Evolutionary conservation across 2,329 filamentous ascomycete genomes (phyloP), one percentile per base, ranked within the genome.

Genomic region (Microdochium nivale): DNA sequence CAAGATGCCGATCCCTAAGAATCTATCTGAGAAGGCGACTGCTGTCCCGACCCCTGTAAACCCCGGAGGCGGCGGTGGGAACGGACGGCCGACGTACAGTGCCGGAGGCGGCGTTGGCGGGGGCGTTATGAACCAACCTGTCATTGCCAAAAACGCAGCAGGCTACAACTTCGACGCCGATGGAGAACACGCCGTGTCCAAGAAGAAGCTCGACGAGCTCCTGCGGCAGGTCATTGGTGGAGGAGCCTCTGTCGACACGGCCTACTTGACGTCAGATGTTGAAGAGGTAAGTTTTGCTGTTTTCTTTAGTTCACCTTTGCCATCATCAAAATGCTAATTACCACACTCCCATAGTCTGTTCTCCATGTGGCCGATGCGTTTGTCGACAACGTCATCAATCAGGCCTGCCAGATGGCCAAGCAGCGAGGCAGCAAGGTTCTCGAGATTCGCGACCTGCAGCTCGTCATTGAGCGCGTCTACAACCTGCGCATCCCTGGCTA

Each of bases 161-260:
- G 83, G 84, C 0, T 95, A 89, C 67, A 88, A 89, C 52, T 84
- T 96, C 53, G 92, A 97, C 65, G 88, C 89, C 27, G 91, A 96
- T 64, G 90, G 90, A 25, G 90, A 96, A 62, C 86, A 91, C 44
- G 87, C 99, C 1, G 76, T 99, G n/a, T 95, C 87, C 72, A 96
- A 96, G 80, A 95, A 95, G 73, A 97, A 96, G 72, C 78, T 99
- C 40, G 91, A 99, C 63, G 92, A 96, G 66, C 78, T 99, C 35
- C 91, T 97, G 9, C 83, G 91, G 49, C 92, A 97, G 69, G 90
- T 97, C 53, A 95, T 90, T 33, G 91, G 91, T 51, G 87, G 86
- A 10, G 84, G 83, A 25, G 80, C 82, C 1, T 76, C 80, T n/a
- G 79, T 82, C 48, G 86, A 88, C 57, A 84, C 83, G 54, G 89